Conservation (phyloP, 768 basidiomycete species). For the Xerocomus spinulosus region DNA sequence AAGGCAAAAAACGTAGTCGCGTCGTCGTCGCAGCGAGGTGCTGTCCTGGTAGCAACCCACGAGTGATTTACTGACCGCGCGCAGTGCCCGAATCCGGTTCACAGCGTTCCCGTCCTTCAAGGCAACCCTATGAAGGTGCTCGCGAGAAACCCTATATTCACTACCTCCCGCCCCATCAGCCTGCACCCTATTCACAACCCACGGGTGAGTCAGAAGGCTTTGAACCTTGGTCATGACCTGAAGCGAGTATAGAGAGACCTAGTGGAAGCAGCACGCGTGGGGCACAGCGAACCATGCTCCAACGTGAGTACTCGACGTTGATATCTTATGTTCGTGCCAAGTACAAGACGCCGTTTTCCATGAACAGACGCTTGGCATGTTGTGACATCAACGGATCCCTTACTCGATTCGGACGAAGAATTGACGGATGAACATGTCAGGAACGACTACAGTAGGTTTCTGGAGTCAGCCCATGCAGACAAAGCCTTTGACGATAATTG, state of each 20-base stretch:
- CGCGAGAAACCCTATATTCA: slow-evolving; percentile 34
- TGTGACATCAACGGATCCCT: slow-evolving; percentile 56
- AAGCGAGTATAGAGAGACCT: slow-evolving; percentile 16
- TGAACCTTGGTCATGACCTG: slow-evolving; percentile 1
- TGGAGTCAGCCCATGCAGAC: not conserved
- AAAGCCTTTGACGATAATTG: slow-evolving; percentile 1
- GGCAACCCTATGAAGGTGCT: slow-evolving; percentile 19
- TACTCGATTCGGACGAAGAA: slow-evolving; percentile 73
- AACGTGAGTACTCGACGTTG: slow-evolving; percentile 33
- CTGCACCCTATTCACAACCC: slow-evolving; percentile 10
- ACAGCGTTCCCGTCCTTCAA: slow-evolving; percentile 25
- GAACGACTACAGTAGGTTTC: slow-evolving; percentile 58
- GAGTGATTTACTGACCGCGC: slow-evolving; percentile 9
- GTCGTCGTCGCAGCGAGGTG: slow-evolving; percentile 29
- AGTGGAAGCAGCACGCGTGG: slow-evolving; percentile 12
- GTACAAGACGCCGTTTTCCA: not conserved
- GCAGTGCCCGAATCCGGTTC: slow-evolving; percentile 22
- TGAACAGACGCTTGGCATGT: slow-evolving; percentile 69
- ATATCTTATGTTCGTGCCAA: not conserved
- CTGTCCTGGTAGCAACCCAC: not conserved
- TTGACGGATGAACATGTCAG: slow-evolving; percentile 56
- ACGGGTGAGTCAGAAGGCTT: slow-evolving; percentile 19
- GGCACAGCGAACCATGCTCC: slow-evolving; percentile 41
- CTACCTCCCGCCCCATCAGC: slow-evolving; percentile 29
- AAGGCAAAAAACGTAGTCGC: slow-evolving; percentile 37